Conservation (phyloP, 1,284 basidiomycete species). For the Meripilus lineatus region DNA sequence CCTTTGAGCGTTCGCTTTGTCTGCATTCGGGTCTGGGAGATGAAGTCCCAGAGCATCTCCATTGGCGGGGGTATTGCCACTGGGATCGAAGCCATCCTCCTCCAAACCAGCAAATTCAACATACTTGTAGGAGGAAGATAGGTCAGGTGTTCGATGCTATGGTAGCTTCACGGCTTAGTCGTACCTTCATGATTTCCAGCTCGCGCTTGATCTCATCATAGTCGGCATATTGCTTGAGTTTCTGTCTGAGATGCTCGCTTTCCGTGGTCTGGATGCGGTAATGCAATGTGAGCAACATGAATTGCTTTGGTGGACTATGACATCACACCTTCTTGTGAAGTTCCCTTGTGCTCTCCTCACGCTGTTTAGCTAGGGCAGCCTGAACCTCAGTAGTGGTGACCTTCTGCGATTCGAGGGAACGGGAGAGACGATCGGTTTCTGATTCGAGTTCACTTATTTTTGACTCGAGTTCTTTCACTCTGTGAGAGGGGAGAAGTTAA, state of each 20-base stretch:
- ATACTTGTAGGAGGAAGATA: conserved; percentile 48
- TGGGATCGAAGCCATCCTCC: conserved; percentile 53
- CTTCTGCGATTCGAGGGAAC: conserved; percentile 70
- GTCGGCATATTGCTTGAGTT: conserved; percentile 71
- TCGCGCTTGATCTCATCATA: conserved; percentile 97
- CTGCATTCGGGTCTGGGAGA: conserved; percentile 84
- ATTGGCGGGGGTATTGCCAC: conserved; percentile 18
- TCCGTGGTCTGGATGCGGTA: conserved; percentile 46
- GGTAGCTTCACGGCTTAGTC: conserved; percentile 17
- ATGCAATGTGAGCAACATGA: neutral
- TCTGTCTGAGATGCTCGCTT: conserved; percentile 60
- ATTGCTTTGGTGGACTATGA: conserved; percentile 3
- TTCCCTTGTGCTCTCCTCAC: conserved; percentile 61
- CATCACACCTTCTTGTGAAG: conserved; percentile 47
- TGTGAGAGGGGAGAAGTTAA: conserved; percentile 24
- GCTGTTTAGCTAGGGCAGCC: conserved; percentile 43
- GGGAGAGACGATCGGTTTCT: conserved; percentile 68
- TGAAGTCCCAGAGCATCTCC: conserved; percentile 45
- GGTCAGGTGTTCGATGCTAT: neutral
- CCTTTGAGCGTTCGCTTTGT: conserved; percentile 70
- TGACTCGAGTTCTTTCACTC: conserved; percentile 66
- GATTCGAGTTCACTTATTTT: conserved; percentile 71
- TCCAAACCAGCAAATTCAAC: conserved; percentile 91
- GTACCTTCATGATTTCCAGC: conserved; percentile 93
- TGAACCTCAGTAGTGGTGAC: conserved; percentile 47